Evolutionary conservation across 257 asterid species (phyloP), one percentile per base, ranked within the genome.

Genomic region (Voacanga thouarsii): DNA sequence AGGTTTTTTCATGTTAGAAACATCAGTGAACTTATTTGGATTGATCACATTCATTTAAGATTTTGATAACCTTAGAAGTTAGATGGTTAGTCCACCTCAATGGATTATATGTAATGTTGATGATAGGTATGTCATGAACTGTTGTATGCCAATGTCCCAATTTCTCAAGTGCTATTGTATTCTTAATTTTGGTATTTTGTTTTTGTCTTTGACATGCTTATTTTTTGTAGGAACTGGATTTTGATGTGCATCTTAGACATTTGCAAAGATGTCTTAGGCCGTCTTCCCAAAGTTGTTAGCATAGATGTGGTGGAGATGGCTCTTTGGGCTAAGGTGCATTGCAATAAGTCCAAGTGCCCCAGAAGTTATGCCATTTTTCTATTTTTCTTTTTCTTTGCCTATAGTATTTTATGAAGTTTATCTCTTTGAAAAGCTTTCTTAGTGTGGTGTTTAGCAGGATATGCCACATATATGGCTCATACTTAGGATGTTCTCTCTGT

Each of bases 261-360:
- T 51, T 90, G 99, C 89, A 92, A 88, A 89, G 99, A 93, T 84
- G 78, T 85, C 30, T 81, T 92, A 88, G 97, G 90, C 50, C 94
- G 89, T 77, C 88, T 93, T n/a, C 99, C 99, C 24, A 96, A 96
- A 90, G 97, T 96, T 78, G 96, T 93, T 44, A 98, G 99, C 75
- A 85, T 96, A 77, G 99, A 93, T 84, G 94, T 96, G 71, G 99
- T 96, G 80, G 99, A 96, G 94, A 90, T 96, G 99, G 98, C 99
- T 88, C 96, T 96, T 82, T 96, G 99, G 99, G 99, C 99, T 75
- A 96, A 96, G 98, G 99, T 93, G 86, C 74, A 70, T 47, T 78
- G 26, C 30, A 33, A 33, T 33, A 65, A 30, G 56, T 78, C 76
- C 74, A 3, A 16, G 55, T 84, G 76, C 69, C 60, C 78, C 64